Conservation (phyloP, 441 rosid species). For the Rhodomyrtus psidioides region DNA sequence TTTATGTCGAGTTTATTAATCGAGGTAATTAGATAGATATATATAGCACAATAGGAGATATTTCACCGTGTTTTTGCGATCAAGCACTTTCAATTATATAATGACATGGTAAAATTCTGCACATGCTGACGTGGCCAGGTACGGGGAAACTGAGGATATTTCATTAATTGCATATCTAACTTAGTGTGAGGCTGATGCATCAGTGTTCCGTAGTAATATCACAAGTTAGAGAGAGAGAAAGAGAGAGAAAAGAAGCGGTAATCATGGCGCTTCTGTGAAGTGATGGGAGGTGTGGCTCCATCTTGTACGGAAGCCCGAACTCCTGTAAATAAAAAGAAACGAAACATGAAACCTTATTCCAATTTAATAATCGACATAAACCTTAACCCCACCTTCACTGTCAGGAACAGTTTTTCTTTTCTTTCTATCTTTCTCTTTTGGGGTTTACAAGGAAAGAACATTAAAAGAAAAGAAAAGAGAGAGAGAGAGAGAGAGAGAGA, state of each 20-base stretch:
- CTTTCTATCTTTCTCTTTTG: not conserved
- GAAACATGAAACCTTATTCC: not conserved
- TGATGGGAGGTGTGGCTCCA: not conserved
- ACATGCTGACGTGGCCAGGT: not conserved
- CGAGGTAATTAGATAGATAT: too few relatives aligned
- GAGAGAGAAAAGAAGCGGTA: not conserved
- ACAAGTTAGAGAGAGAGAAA: not conserved
- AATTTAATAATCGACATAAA: not conserved
- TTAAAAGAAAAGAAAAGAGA: not conserved
- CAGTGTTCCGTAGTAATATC: not conserved
- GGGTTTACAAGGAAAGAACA: not conserved
- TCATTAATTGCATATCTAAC: not conserved
- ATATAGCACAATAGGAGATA: too few relatives aligned
- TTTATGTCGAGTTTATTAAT: too few relatives aligned
- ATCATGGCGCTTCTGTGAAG: not conserved
- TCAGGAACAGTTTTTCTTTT: not conserved
- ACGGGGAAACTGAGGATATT: not conserved
- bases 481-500: not conserved
- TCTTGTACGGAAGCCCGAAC: not conserved
- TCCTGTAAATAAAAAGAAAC: not conserved
- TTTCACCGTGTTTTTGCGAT: not conserved
- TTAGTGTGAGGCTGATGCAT: not conserved
- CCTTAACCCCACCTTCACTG: not conserved
- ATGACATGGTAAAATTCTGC: not conserved
- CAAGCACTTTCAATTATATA: not conserved